Conservation (phyloP, 2,329 filamentous ascomycete genomes). For the Talaromyces funiculosus region DNA sequence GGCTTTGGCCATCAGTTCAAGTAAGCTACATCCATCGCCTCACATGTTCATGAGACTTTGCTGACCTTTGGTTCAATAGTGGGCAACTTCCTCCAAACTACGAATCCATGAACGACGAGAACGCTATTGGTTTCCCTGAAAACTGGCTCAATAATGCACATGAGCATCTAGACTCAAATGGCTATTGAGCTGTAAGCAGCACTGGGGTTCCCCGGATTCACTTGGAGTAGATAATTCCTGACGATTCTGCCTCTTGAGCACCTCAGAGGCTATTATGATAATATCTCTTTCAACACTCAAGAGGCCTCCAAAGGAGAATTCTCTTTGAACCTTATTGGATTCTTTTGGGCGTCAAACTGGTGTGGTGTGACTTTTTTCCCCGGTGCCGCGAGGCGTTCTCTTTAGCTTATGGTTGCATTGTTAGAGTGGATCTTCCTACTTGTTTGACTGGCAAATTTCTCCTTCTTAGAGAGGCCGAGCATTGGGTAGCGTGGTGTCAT, state of each 20-base stretch:
- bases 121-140: neutral
- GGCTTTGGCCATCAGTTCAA: conserved; percentile 1
- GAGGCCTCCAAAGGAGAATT: too few relatives aligned
- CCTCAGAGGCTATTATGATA: neutral
- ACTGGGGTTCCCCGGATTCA: neutral
- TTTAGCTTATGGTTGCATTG: neutral
- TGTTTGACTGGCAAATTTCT: neutral
- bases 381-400: neutral
- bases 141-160: neutral
- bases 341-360: too few relatives aligned
- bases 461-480: neutral
- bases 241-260: neutral
- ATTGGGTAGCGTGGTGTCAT: neutral
- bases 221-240: neutral
- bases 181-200: neutral
- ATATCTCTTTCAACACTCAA: neutral
- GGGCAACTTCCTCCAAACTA: neutral
- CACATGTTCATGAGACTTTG: neutral
- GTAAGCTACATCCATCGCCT: neutral
- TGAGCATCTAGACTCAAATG: neutral
- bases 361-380: too few relatives aligned
- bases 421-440: neutral
- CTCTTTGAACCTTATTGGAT: too few relatives aligned
- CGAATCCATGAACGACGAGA: neutral
- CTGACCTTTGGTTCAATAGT: neutral